Percentiles rank a stretch among this genome's conserved stretches.
Conservation (phyloP, 2,329 filamentous ascomycete species). For the Phyllosticta citriasiana region DNA sequence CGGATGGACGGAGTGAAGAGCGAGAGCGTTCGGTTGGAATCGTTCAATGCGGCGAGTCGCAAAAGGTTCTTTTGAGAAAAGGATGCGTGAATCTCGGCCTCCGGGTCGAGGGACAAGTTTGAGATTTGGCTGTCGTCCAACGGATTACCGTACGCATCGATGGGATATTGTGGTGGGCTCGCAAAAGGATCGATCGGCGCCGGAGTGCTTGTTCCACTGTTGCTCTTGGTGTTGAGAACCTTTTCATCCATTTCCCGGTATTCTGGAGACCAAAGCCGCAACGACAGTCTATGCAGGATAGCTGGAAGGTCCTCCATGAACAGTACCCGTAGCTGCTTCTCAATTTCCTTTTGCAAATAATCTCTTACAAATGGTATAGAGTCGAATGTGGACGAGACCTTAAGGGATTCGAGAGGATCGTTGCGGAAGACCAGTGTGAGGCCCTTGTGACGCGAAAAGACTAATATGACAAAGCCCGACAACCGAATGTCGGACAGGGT, state of each 20-base stretch:
- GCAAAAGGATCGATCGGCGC: slow-evolving; percentile 68
- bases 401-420: slow-evolving; percentile 93
- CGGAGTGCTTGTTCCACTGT: slow-evolving; percentile 31
- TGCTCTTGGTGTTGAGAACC: slow-evolving; percentile 33
- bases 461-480: slow-evolving; percentile 92
- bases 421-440: slow-evolving; percentile 95
- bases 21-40: slow-evolving; percentile 83
- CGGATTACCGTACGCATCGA: slow-evolving; percentile 69
- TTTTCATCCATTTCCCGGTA: slow-evolving; percentile 58
- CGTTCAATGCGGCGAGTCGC: slow-evolving; percentile 68
- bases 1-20: slow-evolving; percentile 84
- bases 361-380: slow-evolving; percentile 97
- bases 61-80: slow-evolving; percentile 94
- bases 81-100: slow-evolving; percentile 72
- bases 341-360: slow-evolving; percentile 92
- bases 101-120: slow-evolving; percentile 66
- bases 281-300: slow-evolving; percentile 85
- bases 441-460: slow-evolving; percentile 96
- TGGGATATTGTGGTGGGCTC: slow-evolving; percentile 69
- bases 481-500: slow-evolving; percentile 92
- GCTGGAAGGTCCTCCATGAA: slow-evolving; percentile 98
- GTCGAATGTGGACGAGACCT: slow-evolving; percentile 97
- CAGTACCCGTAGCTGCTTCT: slow-evolving; percentile 78
- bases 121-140: slow-evolving; percentile 67
- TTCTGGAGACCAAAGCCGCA: slow-evolving; percentile 84